phyloP scores from a whole-genome alignment of 2,329 filamentous ascomycete species.

The Arthrocladium fulminans region DNA sequence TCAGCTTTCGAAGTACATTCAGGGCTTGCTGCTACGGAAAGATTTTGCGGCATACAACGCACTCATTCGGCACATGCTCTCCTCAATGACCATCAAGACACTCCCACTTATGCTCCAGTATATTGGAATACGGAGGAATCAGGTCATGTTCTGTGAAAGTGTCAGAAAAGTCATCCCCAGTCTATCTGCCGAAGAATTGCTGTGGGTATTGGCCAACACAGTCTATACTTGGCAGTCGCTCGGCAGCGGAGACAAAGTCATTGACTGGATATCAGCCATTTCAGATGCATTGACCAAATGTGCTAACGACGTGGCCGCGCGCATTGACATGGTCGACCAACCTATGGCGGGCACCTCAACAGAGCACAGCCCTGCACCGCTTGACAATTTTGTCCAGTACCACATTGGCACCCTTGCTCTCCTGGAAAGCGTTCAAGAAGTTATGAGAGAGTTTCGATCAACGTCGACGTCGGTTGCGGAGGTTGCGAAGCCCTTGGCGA shows the following conservation, averaged over 20 bases:
- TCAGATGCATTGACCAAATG: constrained; percentile 49
- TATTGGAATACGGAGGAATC: not conserved
- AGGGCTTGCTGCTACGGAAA: constrained; percentile 1
- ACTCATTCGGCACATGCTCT: constrained; percentile 1
- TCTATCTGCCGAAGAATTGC: not conserved
- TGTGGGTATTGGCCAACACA: constrained; percentile 8
- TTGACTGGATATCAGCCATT: constrained; percentile 25
- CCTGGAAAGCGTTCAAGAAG: constrained; percentile 15
- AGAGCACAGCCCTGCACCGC: constrained; percentile 17
- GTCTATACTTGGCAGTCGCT: constrained; percentile 2
- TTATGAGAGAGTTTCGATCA: constrained; percentile 25
- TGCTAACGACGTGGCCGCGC: constrained; percentile 45
- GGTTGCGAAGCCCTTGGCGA: constrained; percentile 62
- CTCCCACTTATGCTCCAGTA: constrained; percentile 1
- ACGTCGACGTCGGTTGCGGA: constrained; percentile 18
- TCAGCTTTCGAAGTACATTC: constrained; percentile 1
- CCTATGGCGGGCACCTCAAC: constrained; percentile 19
- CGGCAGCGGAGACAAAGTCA: constrained; percentile 10
- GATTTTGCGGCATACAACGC: not conserved
- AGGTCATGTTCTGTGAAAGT: not conserved
- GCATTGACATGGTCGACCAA: constrained; percentile 34
- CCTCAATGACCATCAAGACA: not conserved
- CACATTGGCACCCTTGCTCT: constrained; percentile 54
- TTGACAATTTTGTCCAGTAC: constrained; percentile 46
- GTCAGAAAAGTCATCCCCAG: not conserved